These are phyloP conservation scores for Cyclocybe cylindracea DNA, from an alignment of 768 basidiomycete species.

Conservation along the genomic window DNA sequence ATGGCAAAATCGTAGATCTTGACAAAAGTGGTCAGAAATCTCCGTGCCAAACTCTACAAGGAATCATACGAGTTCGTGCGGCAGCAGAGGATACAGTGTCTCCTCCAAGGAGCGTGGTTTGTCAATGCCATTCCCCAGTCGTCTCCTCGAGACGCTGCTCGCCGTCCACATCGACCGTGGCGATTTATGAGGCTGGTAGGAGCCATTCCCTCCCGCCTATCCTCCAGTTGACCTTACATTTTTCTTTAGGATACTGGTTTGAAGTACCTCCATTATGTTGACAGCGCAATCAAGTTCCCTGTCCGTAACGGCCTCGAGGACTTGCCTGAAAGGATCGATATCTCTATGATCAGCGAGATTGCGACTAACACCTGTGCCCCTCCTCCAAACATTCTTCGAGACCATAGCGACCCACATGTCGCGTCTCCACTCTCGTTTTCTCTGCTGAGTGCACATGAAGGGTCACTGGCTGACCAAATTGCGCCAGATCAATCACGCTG, in stretches of 20 bases:
- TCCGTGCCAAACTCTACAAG: constrained; percentile 83
- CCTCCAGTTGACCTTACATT: constrained; percentile 1
- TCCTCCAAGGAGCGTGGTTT: constrained; percentile 92
- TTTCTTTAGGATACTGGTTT: constrained; percentile 65
- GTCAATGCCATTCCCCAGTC: constrained; percentile 69
- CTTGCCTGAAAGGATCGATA: constrained; percentile 83
- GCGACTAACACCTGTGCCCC: constrained; percentile 72
- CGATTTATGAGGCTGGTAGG: constrained; percentile 83
- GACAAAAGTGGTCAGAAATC: constrained; percentile 52
- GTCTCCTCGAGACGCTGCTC: constrained; percentile 50
- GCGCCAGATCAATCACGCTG: constrained; percentile 77
- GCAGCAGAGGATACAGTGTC: constrained; percentile 85
- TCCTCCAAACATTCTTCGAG: constrained; percentile 64
- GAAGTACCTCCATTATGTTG: constrained; percentile 85
- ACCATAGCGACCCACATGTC: constrained; percentile 56
- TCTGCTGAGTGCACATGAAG: constrained; percentile 67
- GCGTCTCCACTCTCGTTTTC: constrained; percentile 79
- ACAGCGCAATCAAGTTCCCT: constrained; percentile 77
- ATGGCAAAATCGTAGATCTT: constrained; percentile 1
- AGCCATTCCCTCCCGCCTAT: neutral
- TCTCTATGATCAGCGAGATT: constrained; percentile 78
- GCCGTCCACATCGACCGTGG: constrained; percentile 72
- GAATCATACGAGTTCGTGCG: constrained; percentile 91
- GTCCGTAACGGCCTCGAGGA: constrained; percentile 84
- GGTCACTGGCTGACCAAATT: constrained; percentile 75